These are phyloP conservation scores for Shiraia bambusicola DNA, from an alignment of 2,329 filamentous ascomycete species.

Conservation along the genomic window DNA sequence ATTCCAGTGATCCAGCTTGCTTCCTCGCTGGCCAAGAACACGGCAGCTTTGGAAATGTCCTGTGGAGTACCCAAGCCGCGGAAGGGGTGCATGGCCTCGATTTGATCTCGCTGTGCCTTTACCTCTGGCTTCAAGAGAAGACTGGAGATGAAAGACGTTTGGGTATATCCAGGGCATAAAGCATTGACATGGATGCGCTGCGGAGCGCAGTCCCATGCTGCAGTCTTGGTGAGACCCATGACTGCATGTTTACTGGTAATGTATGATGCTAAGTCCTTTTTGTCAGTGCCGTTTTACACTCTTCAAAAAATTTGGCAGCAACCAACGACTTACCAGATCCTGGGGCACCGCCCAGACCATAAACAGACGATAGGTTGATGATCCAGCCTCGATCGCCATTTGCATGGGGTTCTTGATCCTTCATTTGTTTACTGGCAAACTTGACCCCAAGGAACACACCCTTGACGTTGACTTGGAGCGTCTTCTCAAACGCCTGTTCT, in stretches of 20 bases:
- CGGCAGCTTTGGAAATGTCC: constrained; percentile 43
- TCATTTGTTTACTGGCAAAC: constrained; percentile 53
- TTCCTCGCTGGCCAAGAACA: constrained; percentile 52
- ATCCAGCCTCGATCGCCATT: constrained; percentile 52
- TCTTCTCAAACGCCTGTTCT: constrained; percentile 50
- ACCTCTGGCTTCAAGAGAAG: constrained; percentile 14
- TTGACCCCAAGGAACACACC: constrained; percentile 50
- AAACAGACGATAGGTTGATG: constrained; percentile 57
- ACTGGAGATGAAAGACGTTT: constrained; percentile 29
- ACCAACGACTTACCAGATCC: constrained; percentile 23
- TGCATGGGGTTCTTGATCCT: constrained; percentile 47
- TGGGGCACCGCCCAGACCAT: constrained; percentile 46
- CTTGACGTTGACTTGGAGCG: constrained; percentile 41
- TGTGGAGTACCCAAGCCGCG: constrained; percentile 32
- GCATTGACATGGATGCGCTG: constrained; percentile 56
- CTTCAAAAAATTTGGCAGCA: not conserved
- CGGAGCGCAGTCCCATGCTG: constrained; percentile 54
- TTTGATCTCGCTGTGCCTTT: constrained; percentile 3
- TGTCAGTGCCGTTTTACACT: not conserved
- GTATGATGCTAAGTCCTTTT: constrained; percentile 36
- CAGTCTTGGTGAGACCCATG: constrained; percentile 51
- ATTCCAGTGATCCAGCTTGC: constrained; percentile 50
- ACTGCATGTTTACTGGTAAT: constrained; percentile 55
- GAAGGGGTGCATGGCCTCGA: constrained; percentile 32
- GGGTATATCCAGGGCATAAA: constrained; percentile 54